Evolutionary conservation across 257 asterid genomes (phyloP).

Genomic region (Jacaranda copaia): DNA sequence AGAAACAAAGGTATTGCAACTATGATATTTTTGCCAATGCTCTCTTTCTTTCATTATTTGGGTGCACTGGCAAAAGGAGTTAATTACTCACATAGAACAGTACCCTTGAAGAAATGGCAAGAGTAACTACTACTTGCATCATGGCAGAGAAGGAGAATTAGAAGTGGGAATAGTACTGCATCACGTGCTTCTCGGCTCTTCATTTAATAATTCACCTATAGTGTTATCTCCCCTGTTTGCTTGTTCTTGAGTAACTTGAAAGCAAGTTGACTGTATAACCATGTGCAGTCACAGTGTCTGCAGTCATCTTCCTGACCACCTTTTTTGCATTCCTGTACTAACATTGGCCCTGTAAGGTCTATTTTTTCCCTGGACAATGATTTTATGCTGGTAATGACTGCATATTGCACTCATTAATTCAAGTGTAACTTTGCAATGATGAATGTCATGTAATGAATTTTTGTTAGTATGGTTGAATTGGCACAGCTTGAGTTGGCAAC

Average conservation of each 20-base stretch:
- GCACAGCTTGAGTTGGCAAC: neutral
- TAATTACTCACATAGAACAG: neutral
- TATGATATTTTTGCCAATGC: neutral
- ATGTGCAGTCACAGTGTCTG: too few species aligned
- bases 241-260: conserved; percentile 5
- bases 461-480: neutral
- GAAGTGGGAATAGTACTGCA: neutral
- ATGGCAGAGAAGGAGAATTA: neutral
- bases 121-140: neutral
- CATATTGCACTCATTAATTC: too few species aligned
- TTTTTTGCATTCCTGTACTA: too few species aligned
- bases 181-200: neutral
- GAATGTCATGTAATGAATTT: neutral
- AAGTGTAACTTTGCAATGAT: neutral
- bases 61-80: neutral
- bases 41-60: neutral
- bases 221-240: conserved; percentile 10
- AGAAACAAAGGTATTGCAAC: conserved; percentile 46
- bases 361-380: too few species aligned
- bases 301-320: too few species aligned
- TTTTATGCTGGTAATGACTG: too few species aligned
- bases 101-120: neutral
- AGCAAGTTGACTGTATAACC: too few species aligned
- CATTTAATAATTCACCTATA: neutral
- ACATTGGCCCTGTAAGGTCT: too few species aligned